Conservation (phyloP, 208 protist genomes). For the Trypanosoma scelopori region DNA sequence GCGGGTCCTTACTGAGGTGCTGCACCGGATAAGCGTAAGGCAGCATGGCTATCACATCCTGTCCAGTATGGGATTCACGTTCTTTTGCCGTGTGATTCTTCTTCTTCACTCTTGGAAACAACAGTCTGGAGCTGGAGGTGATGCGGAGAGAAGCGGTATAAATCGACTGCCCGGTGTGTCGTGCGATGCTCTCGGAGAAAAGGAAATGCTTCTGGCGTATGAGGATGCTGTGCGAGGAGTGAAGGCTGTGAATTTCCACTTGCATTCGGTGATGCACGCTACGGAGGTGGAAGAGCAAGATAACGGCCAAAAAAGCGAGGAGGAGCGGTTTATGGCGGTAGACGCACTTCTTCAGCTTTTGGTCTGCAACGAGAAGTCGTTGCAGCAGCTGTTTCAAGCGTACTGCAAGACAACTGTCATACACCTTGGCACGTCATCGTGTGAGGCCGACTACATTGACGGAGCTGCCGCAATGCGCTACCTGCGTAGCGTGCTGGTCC, state of each 20-base stretch:
- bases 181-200: conserved; percentile 39
- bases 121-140: background rate
- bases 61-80: conserved; percentile 46
- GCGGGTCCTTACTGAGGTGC: conserved; percentile 43
- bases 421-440: background rate
- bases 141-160: background rate
- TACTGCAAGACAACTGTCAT: conserved; percentile 35
- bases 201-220: conserved; percentile 53
- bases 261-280: background rate
- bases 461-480: background rate
- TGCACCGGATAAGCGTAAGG: conserved; percentile 45
- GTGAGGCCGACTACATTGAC: background rate
- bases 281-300: background rate
- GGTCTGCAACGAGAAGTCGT: conserved; percentile 50
- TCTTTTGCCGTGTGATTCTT: conserved; percentile 62
- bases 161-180: conserved; percentile 27
- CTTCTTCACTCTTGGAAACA: conserved; percentile 50
- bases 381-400: conserved; percentile 66
- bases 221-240: conserved; percentile 29
- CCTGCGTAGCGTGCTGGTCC: conserved; percentile 30
- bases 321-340: conserved; percentile 6
- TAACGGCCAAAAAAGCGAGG: conserved; percentile 5
- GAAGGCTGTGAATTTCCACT: background rate
- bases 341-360: conserved; percentile 57
- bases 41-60: conserved; percentile 59